Percentiles rank a stretch among this genome's conserved stretches.
Conservation (phyloP, 768 basidiomycete species). For the Lactifluus pinguis region DNA sequence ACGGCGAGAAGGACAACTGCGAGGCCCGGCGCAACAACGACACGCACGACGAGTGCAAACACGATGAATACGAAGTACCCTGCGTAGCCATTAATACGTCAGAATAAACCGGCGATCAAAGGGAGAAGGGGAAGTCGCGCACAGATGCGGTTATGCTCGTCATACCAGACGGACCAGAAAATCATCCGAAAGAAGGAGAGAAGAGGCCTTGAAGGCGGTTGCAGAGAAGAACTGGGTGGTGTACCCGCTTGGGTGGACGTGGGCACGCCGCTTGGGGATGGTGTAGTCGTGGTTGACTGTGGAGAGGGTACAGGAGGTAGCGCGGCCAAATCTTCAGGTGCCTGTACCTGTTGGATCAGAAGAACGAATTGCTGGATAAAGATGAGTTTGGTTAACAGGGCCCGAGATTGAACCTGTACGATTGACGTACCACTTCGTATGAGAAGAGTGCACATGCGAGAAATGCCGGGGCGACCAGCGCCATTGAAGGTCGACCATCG, state of each 20-base stretch:
- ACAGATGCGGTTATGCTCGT: conserved; percentile 70
- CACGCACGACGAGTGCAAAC: conserved; percentile 62
- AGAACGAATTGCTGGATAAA: conserved; percentile 68
- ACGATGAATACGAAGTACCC: conserved; percentile 63
- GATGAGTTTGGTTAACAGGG: background rate
- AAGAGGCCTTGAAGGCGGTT: conserved; percentile 19
- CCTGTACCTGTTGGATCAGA: conserved; percentile 75
- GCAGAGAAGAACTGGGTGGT: conserved; percentile 6
- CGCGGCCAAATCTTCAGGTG: conserved; percentile 48
- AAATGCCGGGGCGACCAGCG: conserved; percentile 78
- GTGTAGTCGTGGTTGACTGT: background rate
- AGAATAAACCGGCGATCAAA: background rate
- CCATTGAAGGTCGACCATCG: conserved; percentile 72
- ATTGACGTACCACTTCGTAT: conserved; percentile 61
- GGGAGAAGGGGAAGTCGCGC: conserved; percentile 21
- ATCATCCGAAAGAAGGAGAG: conserved; percentile 40
- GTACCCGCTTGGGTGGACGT: conserved; percentile 10
- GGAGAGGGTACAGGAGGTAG: conserved; percentile 21
- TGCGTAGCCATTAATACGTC: conserved; percentile 23
- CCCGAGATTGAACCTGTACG: background rate
- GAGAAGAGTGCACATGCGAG: conserved; percentile 71
- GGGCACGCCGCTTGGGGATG: background rate
- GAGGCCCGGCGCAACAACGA: conserved; percentile 59
- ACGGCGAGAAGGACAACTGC: conserved; percentile 55
- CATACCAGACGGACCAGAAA: conserved; percentile 50